Evolutionary conservation across 2,329 filamentous ascomycete species (phyloP).

Genomic region (Cryoendolithus antarcticus): DNA sequence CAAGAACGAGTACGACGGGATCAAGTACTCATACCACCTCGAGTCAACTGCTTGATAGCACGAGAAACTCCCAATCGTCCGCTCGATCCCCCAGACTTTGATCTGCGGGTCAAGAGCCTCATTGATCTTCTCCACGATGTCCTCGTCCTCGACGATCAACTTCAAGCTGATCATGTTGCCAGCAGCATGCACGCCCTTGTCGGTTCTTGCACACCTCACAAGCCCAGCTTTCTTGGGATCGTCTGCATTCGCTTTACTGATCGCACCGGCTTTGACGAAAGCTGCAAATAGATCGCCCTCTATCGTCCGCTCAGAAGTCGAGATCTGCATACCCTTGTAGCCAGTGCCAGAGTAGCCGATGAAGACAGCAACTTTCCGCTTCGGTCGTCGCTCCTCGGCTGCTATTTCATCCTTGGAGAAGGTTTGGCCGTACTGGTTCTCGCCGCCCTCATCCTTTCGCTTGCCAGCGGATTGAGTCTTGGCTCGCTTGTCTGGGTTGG

Average conservation of each 20-base stretch:
- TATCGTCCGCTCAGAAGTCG: slow-evolving; percentile 62
- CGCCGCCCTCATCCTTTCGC: slow-evolving; percentile 31
- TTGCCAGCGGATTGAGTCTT: slow-evolving; percentile 34
- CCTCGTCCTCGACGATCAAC: slow-evolving; percentile 82
- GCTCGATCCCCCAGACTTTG: slow-evolving; percentile 83
- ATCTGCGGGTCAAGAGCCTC: slow-evolving; percentile 74
- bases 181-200: slow-evolving; percentile 94
- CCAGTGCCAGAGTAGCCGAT: slow-evolving; percentile 93
- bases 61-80: slow-evolving; percentile 83
- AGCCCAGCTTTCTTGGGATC: slow-evolving; percentile 94
- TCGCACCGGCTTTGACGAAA: slow-evolving; percentile 80
- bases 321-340: slow-evolving; percentile 93
- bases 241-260: slow-evolving; percentile 91
- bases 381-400: slow-evolving; percentile 73
- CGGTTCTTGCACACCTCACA: slow-evolving; percentile 85
- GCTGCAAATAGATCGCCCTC: slow-evolving; percentile 91
- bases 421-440: slow-evolving; percentile 25
- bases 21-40: slow-evolving; percentile 91
- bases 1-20: slow-evolving; percentile 84
- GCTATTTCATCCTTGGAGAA: slow-evolving; percentile 74
- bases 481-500: slow-evolving; percentile 35
- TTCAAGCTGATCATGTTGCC: slow-evolving; percentile 93
- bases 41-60: slow-evolving; percentile 93
- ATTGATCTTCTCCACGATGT: slow-evolving; percentile 88
- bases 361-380: slow-evolving; percentile 91